Conservation (phyloP, 805 yeast species). For the Spathaspora sp. region DNA sequence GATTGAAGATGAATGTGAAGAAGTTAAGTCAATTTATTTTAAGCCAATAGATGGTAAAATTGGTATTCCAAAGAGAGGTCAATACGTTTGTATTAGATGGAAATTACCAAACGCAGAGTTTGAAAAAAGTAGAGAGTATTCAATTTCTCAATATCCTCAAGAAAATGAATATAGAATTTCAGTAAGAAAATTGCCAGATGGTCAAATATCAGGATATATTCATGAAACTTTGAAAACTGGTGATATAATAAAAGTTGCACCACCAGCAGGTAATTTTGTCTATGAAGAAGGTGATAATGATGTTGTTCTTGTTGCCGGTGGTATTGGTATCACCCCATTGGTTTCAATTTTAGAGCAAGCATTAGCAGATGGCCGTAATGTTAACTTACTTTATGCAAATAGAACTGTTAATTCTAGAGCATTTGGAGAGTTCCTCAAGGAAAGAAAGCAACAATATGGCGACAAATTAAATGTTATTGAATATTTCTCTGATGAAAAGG, state of each 20-base stretch:
- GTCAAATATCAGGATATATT: constrained; percentile 48
- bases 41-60: constrained; percentile 38
- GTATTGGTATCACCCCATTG: constrained; percentile 67
- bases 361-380: constrained; percentile 24
- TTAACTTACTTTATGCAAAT: constrained; percentile 34
- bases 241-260: constrained; percentile 45
- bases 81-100: constrained; percentile 39
- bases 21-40: constrained; percentile 51
- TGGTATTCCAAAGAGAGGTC: constrained; percentile 40
- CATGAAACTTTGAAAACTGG: constrained; percentile 48
- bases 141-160: constrained; percentile 41
- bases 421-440: constrained; percentile 18
- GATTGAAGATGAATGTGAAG: constrained; percentile 40
- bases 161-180: constrained; percentile 50
- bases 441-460: constrained; percentile 11
- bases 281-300: constrained; percentile 27
- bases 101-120: constrained; percentile 30
- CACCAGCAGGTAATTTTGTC: constrained; percentile 57
- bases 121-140: constrained; percentile 55
- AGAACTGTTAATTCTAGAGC: constrained; percentile 16
- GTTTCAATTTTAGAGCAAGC: constrained; percentile 48
- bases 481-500: constrained; percentile 14
- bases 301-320: constrained; percentile 50
- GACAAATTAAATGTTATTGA: constrained; percentile 17
- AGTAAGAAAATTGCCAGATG: constrained; percentile 47